Evolutionary conservation across 495 filamentous ascomycete genomes (phyloP).

Genomic region (Clohesyomyces aquaticus): DNA sequence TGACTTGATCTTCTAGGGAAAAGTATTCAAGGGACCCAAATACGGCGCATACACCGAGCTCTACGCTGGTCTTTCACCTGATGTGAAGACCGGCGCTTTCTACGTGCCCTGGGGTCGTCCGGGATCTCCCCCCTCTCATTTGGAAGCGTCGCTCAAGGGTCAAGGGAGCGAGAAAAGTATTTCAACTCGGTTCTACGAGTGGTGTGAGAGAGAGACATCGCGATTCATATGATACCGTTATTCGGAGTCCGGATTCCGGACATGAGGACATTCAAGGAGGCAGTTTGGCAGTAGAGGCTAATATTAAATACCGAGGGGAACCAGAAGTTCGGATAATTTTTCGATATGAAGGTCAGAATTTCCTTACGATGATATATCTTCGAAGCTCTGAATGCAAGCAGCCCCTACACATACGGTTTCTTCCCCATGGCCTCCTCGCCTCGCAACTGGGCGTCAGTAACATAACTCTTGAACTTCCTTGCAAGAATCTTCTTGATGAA

Average conservation of each 20-base stretch:
- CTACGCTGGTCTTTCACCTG: conserved; percentile 50
- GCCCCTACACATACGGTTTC: too few relatives aligned
- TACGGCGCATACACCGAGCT: conserved; percentile 54
- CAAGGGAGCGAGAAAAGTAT: conserved; percentile 40
- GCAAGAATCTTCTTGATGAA: conserved; percentile 55
- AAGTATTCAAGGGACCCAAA: conserved; percentile 44
- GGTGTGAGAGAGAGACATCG: too few relatives aligned
- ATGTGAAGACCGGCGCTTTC: conserved; percentile 47
- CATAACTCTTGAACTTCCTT: conserved; percentile 48
- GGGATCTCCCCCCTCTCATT: conserved; percentile 28
- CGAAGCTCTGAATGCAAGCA: too few relatives aligned
- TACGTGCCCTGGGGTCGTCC: conserved; percentile 52
- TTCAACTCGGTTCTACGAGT: conserved; percentile 44
- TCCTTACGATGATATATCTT: too few relatives aligned
- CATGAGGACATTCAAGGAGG: too few relatives aligned
- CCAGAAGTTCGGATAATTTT: too few relatives aligned
- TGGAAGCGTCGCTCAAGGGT: conserved; percentile 50
- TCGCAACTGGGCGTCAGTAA: not conserved
- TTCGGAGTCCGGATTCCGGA: too few relatives aligned
- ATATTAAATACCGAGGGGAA: too few relatives aligned
- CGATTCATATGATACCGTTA: too few relatives aligned
- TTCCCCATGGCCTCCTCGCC: not conserved
- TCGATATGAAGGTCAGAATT: too few relatives aligned
- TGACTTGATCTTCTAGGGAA: too few relatives aligned
- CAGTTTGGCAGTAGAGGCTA: too few relatives aligned